A percentile compares a stretch with the other conserved stretches of the same genome.
Evolutionary conservation across 2,329 filamentous ascomycete genomes (phyloP).

Genomic region (Polytolypa hystricis): DNA sequence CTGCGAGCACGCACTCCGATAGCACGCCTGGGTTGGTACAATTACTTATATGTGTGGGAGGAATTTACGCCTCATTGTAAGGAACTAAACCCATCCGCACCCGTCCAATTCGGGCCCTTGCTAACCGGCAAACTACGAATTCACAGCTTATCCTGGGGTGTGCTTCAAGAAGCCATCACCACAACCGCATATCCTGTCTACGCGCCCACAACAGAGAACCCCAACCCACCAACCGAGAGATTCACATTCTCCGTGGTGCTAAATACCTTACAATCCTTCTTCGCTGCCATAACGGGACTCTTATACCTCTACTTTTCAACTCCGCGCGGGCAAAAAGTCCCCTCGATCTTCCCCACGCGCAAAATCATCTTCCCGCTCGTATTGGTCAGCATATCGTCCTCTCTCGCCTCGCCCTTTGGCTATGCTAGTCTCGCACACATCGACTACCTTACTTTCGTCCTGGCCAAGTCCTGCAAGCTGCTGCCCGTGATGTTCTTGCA

Average conservation of each 20-base stretch:
- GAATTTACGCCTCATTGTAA: conserved; percentile 96
- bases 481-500: conserved; percentile 98
- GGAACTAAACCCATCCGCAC: no score
- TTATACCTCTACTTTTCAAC: conserved; percentile 62
- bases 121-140: no score
- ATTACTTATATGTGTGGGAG: conserved; percentile 75
- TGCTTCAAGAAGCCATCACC: conserved; percentile 94
- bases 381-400: conserved; percentile 76
- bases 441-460: conserved; percentile 95
- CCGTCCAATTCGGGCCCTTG: background rate
- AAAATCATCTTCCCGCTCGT: conserved; percentile 67
- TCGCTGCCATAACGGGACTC: conserved; percentile 72
- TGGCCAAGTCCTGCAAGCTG: conserved; percentile 96
- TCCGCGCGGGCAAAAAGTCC: conserved; percentile 39
- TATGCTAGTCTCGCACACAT: conserved; percentile 88
- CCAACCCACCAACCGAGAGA: conserved; percentile 44
- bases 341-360: conserved; percentile 60
- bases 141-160: conserved; percentile 83
- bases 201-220: conserved; percentile 35
- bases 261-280: conserved; percentile 87
- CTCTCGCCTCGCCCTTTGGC: conserved; percentile 87
- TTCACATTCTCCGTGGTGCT: conserved; percentile 93
- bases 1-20: conserved; percentile 20
- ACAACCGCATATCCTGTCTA: conserved; percentile 70
- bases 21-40: conserved; percentile 63